A percentile compares a stretch with the other conserved stretches of the same genome.
phyloP scores from a whole-genome alignment of 2,329 filamentous ascomycete genomes.

The Verticillium zaregamsianum region DNA sequence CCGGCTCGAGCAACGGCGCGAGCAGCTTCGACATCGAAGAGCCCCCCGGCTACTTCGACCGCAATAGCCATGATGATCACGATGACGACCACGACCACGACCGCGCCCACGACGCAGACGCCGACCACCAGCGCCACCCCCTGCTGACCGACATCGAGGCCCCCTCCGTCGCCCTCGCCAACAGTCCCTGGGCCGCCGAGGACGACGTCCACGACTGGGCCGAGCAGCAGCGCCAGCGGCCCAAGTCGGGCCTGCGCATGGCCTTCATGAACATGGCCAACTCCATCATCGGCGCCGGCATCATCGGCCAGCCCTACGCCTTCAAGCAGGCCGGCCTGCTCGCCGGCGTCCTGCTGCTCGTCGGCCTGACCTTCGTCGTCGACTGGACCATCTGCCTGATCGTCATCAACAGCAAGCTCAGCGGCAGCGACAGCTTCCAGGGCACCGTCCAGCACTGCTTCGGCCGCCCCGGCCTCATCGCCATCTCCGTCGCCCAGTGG shows the following conservation, averaged over 20 bases:
- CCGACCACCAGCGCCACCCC: slow-evolving; percentile 52
- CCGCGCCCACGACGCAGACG: slow-evolving; percentile 4
- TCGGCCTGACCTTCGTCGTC: slow-evolving; percentile 75
- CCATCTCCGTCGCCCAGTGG: slow-evolving; percentile 90
- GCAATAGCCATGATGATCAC: slow-evolving; percentile 1
- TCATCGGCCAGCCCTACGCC: slow-evolving; percentile 90
- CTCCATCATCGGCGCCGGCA: slow-evolving; percentile 81
- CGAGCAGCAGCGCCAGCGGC: slow-evolving; percentile 55
- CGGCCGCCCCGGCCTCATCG: slow-evolving; percentile 79
- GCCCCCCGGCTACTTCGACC: slow-evolving; percentile 3
- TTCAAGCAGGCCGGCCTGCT: slow-evolving; percentile 85
- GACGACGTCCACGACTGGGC: slow-evolving; percentile 44
- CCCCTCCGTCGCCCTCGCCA: slow-evolving; percentile 67
- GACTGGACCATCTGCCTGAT: slow-evolving; percentile 99
- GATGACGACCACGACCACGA: slow-evolving; percentile 3
- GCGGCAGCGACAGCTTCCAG: slow-evolving; percentile 90
- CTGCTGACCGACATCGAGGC: slow-evolving; percentile 81
- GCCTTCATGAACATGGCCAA: slow-evolving; percentile 99
- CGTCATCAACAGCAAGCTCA: slow-evolving; percentile 95
- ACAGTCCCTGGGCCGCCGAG: slow-evolving; percentile 36
- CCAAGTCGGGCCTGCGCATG: slow-evolving; percentile 78
- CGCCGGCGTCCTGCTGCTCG: slow-evolving; percentile 72
- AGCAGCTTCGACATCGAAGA: slow-evolving; percentile 15
- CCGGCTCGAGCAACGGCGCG: slow-evolving; percentile 8
- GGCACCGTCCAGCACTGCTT: slow-evolving; percentile 96